Percentiles rank a stretch among this genome's conserved stretches.
phyloP scores from a whole-genome alignment of 2,329 filamentous ascomycete genomes.

The Fusarium tricinctum region DNA sequence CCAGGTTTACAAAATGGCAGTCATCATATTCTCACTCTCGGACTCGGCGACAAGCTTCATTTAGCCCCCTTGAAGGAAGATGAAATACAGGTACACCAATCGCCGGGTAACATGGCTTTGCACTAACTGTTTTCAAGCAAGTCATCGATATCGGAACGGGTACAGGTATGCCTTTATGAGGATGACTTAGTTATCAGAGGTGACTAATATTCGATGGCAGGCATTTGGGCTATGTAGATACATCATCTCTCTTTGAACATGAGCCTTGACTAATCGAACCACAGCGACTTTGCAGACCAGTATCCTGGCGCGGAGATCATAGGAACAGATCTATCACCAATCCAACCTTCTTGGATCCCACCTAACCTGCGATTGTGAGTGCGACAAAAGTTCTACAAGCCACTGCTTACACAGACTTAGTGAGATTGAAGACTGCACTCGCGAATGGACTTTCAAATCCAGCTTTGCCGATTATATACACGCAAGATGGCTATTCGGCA shows the following conservation, averaged over 20 bases:
- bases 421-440: constrained; percentile 51
- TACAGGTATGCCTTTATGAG: constrained; percentile 57
- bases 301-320: constrained; percentile 61
- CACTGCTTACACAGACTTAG: not conserved
- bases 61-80: constrained; percentile 43
- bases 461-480: constrained; percentile 71
- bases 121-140: constrained; percentile 30
- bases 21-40: constrained; percentile 43
- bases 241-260: rapidly evolving
- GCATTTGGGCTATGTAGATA: constrained; percentile 61
- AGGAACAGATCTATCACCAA: constrained; percentile 67
- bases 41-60: constrained; percentile 41
- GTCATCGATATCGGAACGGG: constrained; percentile 68
- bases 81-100: constrained; percentile 36
- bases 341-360: constrained; percentile 53
- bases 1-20: constrained; percentile 4
- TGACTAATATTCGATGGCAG: constrained; percentile 1
- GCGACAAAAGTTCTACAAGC: rapidly evolving
- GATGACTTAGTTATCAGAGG: rapidly evolving
- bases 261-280: rapidly evolving
- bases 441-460: constrained; percentile 50
- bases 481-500: constrained; percentile 68
- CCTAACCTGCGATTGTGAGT: constrained; percentile 59
- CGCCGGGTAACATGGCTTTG: rapidly evolving
- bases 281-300: constrained; percentile 63